Evolutionary conservation across 2,329 filamentous ascomycete genomes (phyloP).

Genomic region (Penicillium sp.): DNA sequence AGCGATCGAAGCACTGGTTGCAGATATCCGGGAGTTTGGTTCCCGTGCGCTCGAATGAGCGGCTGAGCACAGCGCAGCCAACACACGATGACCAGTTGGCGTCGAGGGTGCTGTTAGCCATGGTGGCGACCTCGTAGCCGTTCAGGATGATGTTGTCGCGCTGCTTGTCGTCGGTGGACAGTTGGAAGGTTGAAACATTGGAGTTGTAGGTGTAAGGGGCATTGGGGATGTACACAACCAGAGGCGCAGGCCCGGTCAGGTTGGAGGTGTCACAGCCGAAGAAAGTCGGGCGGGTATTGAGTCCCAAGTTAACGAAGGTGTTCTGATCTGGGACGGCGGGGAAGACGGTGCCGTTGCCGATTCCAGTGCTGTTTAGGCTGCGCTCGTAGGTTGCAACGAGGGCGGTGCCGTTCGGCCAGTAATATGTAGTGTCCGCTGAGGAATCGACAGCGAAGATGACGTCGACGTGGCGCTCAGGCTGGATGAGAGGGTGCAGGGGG

Average conservation of each 20-base stretch:
- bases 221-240: slow-evolving; percentile 87
- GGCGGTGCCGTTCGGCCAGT: slow-evolving; percentile 74
- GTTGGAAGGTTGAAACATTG: slow-evolving; percentile 76
- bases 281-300: slow-evolving; percentile 72
- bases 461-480: slow-evolving; percentile 67
- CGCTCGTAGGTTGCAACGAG: slow-evolving; percentile 71
- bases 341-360: slow-evolving; percentile 67
- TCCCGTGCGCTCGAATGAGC: slow-evolving; percentile 68
- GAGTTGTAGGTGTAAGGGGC: slow-evolving; percentile 70
- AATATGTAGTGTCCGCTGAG: slow-evolving; percentile 64
- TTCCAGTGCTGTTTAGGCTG: slow-evolving; percentile 51
- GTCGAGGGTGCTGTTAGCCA: slow-evolving; percentile 74
- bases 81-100: slow-evolving; percentile 76
- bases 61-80: slow-evolving; percentile 77
- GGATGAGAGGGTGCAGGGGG: slow-evolving; percentile 71
- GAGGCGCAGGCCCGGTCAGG: slow-evolving; percentile 55
- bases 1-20: slow-evolving; percentile 68
- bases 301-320: slow-evolving; percentile 71
- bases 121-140: slow-evolving; percentile 77
- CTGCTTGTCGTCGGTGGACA: slow-evolving; percentile 59
- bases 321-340: slow-evolving; percentile 68
- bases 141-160: slow-evolving; percentile 81
- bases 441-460: slow-evolving; percentile 78
- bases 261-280: slow-evolving; percentile 72
- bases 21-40: slow-evolving; percentile 69